Evolutionary conservation across 352 stramenopile species (phyloP), one percentile per base, ranked within the genome.

Genomic region (Globisporangium sylvaticum): DNA sequence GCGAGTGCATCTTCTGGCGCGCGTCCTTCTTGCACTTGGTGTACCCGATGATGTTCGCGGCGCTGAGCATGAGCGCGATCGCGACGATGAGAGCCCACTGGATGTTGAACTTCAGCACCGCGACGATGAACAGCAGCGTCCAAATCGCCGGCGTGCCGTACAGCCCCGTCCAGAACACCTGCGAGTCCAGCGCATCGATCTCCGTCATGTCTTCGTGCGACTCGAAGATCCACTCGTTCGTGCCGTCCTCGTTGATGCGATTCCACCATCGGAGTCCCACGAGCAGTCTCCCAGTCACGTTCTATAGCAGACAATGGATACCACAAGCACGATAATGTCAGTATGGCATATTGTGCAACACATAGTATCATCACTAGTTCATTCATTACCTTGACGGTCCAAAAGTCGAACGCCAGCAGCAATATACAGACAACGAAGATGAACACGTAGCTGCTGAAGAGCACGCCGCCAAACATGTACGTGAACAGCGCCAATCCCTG

Each of bases 261-360:
- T 98, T 99, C 97, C 97, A 99, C 97, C 97, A 99, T 54, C 97
- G 90, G 37, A 99, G 83, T 24, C 97, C 96, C 32, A 99, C 97
- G 5, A 97, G 82, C 46, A 97, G 71, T 15, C 90, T 74, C 1
- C 90, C 90, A 15, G 90, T 92, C 22, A 97, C 84, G 75, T 97
- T 97, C 80, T 94, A 63, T 12, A 22, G 8, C 42, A 69, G 27
- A 32, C 18, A 44, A 44, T 44, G 20, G 18, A 15, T 46, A 46
- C 12, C 18, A 50, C 0, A 27, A 42, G 7, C 18, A 54, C 4
- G 62, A 18, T 9, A 22, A 6, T 29, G 22, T 60, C 12, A 53
- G 12, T 22, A 39, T 3, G 24, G 52, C 20, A 18, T 20, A 8
- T 4, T 48, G 18, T 20, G 15, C 39, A 48, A 48, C 4, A 7